These are phyloP conservation scores for Macrolepiota albuminosa DNA, from an alignment of 768 basidiomycete species.

Conservation along the genomic window DNA sequence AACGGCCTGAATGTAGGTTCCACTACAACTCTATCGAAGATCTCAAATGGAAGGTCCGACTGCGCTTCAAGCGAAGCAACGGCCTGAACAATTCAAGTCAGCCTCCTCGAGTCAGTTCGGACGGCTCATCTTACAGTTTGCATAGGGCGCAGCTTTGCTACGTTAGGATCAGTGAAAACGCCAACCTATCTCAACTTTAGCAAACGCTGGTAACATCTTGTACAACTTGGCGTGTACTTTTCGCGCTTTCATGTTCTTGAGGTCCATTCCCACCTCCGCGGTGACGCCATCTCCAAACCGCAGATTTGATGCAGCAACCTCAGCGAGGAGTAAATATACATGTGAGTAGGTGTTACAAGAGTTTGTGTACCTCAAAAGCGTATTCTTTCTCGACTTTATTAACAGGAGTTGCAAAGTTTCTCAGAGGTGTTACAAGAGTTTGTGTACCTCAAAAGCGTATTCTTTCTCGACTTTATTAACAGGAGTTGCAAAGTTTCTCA, in stretches of 20 bases:
- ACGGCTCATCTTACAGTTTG: slow-evolving; percentile 51
- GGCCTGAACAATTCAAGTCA: slow-evolving; percentile 39
- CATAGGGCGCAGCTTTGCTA: slow-evolving; percentile 80
- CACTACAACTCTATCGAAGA: slow-evolving; percentile 76
- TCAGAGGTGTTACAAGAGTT: slow-evolving; percentile 23
- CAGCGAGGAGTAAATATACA: neutral
- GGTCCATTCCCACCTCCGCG: slow-evolving; percentile 87
- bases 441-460: slow-evolving; percentile 81
- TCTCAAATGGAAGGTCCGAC: slow-evolving; percentile 69
- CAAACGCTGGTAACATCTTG: neutral
- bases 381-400: slow-evolving; percentile 77
- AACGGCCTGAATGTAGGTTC: slow-evolving; percentile 84
- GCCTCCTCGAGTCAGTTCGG: neutral
- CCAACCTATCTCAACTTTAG: slow-evolving; percentile 58
- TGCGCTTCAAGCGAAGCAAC: slow-evolving; percentile 78
- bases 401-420: slow-evolving; percentile 76
- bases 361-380: slow-evolving; percentile 70
- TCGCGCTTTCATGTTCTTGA: slow-evolving; percentile 88
- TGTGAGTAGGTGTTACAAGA: neutral
- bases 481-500: slow-evolving; percentile 75
- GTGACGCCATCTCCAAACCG: slow-evolving; percentile 91
- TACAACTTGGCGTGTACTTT: slow-evolving; percentile 43
- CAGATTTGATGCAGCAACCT: slow-evolving; percentile 86
- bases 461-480: slow-evolving; percentile 72
- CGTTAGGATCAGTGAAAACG: slow-evolving; percentile 88